These are phyloP conservation scores for Cladosporium sp. DNA, from an alignment of 2,329 filamentous ascomycete species.

Conservation along the genomic window DNA sequence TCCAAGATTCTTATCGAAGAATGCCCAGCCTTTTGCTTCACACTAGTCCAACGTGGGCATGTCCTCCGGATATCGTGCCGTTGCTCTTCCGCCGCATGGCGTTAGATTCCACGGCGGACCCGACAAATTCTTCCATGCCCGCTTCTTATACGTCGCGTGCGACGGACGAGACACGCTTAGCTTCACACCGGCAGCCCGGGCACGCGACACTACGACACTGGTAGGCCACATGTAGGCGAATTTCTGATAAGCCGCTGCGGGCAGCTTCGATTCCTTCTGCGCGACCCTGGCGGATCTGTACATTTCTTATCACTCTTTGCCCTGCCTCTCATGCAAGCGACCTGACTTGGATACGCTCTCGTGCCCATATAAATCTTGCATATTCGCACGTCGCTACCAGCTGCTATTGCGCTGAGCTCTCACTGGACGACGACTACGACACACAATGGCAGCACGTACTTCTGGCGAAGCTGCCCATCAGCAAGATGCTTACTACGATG, in stretches of 20 bases:
- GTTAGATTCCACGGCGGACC: slow-evolving; percentile 6
- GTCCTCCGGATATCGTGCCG: slow-evolving; percentile 14
- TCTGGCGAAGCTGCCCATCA: slow-evolving; percentile 7
- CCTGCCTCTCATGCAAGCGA: background rate
- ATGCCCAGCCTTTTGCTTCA: background rate
- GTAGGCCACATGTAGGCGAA: slow-evolving; percentile 18
- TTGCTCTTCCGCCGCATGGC: background rate
- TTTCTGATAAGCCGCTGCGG: slow-evolving; percentile 18
- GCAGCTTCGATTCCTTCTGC: slow-evolving; percentile 9
- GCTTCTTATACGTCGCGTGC: slow-evolving; percentile 6
- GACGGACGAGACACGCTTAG: slow-evolving; percentile 10
- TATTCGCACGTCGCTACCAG: background rate
- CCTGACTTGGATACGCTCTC: background rate
- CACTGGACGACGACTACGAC: slow-evolving; percentile 3
- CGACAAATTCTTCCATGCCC: slow-evolving; percentile 1
- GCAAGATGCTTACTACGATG: slow-evolving; percentile 11
- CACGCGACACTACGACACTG: slow-evolving; percentile 17
- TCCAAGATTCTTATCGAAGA: slow-evolving; percentile 13
- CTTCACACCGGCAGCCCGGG: slow-evolving; percentile 15
- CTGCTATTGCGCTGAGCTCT: slow-evolving; percentile 5
- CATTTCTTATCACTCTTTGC: slow-evolving; percentile 13
- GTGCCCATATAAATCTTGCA: slow-evolving; percentile 7
- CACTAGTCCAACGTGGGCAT: slow-evolving; percentile 6
- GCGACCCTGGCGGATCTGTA: background rate
- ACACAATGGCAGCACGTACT: slow-evolving; percentile 15